phyloP scores from a whole-genome alignment of 257 asterid species.

The Solanum rostratum region DNA sequence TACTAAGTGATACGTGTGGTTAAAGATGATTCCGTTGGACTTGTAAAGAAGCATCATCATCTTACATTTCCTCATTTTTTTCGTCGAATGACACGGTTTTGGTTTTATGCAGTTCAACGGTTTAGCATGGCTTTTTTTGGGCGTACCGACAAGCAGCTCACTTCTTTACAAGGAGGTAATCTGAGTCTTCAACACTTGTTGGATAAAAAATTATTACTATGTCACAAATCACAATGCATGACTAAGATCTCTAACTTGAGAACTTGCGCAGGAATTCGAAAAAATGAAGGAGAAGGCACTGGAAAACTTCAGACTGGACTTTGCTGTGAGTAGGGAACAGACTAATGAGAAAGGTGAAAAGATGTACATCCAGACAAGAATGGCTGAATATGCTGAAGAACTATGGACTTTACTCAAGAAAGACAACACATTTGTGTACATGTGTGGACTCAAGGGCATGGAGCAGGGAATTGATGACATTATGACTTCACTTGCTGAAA shows the following conservation, averaged over 20 bases:
- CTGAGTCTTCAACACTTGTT: not conserved
- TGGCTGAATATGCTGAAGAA: conserved; percentile 91
- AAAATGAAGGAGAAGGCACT: conserved; percentile 70
- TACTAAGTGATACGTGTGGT: not conserved
- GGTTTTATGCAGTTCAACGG: conserved; percentile 62
- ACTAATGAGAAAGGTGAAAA: conserved; percentile 71
- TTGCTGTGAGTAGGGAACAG: conserved; percentile 89
- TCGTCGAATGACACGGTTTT: not conserved
- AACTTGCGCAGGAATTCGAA: conserved; percentile 56
- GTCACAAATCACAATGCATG: not conserved
- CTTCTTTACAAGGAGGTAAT: conserved; percentile 85
- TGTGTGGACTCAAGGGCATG: conserved; percentile 98
- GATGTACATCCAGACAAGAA: conserved; percentile 93
- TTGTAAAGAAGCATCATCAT: too few species aligned
- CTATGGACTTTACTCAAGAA: conserved; percentile 85
- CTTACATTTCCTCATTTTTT: not conserved
- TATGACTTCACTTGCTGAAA: conserved; percentile 66
- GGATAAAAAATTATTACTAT: not conserved
- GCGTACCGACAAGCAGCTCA: conserved; percentile 92
- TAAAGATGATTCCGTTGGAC: not conserved
- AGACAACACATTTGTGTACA: conserved; percentile 80
- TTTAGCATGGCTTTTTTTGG: conserved; percentile 92
- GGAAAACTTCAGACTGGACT: conserved; percentile 72
- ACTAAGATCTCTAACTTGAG: not conserved
- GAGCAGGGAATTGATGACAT: conserved; percentile 95